Conservation (phyloP, 305 asterid species). For the Fraxinus floribunda region DNA sequence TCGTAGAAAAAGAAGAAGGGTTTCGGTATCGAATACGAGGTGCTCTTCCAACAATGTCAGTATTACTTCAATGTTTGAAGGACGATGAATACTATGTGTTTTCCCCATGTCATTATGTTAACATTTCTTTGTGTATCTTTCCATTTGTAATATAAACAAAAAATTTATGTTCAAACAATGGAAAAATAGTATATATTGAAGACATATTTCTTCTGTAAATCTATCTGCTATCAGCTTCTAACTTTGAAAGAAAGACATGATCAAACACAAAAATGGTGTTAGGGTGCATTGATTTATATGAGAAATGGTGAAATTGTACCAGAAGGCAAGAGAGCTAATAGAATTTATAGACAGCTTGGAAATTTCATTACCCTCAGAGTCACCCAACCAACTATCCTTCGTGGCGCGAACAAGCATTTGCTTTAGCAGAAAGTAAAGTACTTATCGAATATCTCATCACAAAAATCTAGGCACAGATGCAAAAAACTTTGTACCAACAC, state of each 20-base stretch:
- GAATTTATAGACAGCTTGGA: background rate
- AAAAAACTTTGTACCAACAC: background rate
- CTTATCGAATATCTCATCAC: background rate
- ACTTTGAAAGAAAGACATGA: background rate
- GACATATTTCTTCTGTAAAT: background rate
- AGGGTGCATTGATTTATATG: background rate
- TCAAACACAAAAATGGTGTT: background rate
- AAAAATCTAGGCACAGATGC: background rate
- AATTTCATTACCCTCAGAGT: background rate
- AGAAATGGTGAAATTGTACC: background rate
- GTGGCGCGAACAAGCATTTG: background rate
- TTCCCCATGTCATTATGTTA: background rate
- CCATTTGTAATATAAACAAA: background rate
- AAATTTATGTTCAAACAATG: background rate
- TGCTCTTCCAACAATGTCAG: slow-evolving; percentile 29
- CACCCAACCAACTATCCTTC: background rate
- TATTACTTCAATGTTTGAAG: slow-evolving; percentile 31
- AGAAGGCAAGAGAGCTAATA: no score
- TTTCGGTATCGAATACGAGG: no score
- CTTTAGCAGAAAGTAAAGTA: background rate
- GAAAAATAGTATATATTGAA: background rate
- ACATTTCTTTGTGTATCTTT: background rate
- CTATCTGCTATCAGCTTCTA: background rate
- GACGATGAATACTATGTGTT: slow-evolving; percentile 19
- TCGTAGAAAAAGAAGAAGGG: no score